Base-by-base conservation (phyloP, 148 eudicot genomes). In the Rhododendron williamsianum region DNA sequence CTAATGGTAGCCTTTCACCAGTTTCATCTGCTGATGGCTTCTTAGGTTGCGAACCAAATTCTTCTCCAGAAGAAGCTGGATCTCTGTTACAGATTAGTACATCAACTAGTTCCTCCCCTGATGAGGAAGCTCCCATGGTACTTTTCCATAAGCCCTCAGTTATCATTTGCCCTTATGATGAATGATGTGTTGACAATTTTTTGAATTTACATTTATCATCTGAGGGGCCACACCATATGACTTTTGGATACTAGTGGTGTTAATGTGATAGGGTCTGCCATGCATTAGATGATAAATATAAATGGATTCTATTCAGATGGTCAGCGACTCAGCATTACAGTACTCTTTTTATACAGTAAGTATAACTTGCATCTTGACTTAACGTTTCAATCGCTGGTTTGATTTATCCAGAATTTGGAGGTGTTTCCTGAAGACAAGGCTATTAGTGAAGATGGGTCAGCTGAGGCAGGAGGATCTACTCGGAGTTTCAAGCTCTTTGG, bases 401-500 rank as follows among this genome's bases (percentile, higher is more conserved):
- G 43, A 36, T 71, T 86, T 69, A 19, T 67, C 78, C 90, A 95
- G 98, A 93, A 92, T 84, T 76, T 91, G 89, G 94, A 93, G 84
- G 78, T 91, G 82, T 88, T 87, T 69, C 83, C 92, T 16, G 85
- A 88, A 74, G 89, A 88, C 19, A 84, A 77, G 12, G 90, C 84
- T 51, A 84, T 69, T 85, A 73, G 46, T 10, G 88, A 92, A 82
- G 90, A 87, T 67, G 81, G 74, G 51, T 71, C 87, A 13, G 89
- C 48, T 27, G 91, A 87, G 76, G 85, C 79, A 54, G 60, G 60
- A 72, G 82, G 86, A 51, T 84, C 93, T 16, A 84, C 87, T 0
- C 92, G 89, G 84, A 88, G 88, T 74, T 82, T 96, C 81, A 96
- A 94, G 92, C 92, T 96, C 21, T 96, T 96, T 83, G 99, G 99